Conservation (phyloP, 345 rosid genomes). For the Erodium maritimum region DNA sequence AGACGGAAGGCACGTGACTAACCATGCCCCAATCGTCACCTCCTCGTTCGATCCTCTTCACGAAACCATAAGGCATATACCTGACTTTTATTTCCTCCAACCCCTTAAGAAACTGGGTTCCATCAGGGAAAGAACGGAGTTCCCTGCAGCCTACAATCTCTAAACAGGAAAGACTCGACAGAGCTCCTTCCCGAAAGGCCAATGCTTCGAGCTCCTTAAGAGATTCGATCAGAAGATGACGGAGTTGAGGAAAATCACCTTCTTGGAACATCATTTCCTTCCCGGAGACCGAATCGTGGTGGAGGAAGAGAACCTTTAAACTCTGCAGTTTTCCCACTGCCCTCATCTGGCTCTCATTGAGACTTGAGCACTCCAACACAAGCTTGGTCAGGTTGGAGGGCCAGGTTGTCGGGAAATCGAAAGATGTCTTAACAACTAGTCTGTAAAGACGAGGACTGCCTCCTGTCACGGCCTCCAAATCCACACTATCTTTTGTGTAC, state of each 20-base stretch:
- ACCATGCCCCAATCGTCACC: too few species aligned
- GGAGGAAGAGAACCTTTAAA: too few species aligned
- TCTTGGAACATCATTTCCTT: conserved; percentile 18
- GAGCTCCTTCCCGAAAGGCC: conserved; percentile 26
- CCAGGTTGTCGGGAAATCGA: conserved; percentile 20
- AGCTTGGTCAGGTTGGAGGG: conserved; percentile 24
- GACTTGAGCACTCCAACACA: conserved; percentile 16
- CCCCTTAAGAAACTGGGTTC: not conserved
- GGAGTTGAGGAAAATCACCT: conserved; percentile 23
- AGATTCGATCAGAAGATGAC: too few species aligned
- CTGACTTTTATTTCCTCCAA: too few species aligned
- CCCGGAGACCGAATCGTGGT: conserved; percentile 15
- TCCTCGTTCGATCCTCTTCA: too few species aligned
- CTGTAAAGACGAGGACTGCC: not conserved
- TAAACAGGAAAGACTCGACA: conserved; percentile 21
- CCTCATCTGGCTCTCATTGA: conserved; percentile 29
- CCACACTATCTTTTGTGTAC: too few species aligned
- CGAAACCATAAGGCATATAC: too few species aligned
- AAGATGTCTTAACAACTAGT: not conserved
- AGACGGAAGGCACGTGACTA: too few species aligned
- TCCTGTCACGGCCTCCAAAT: too few species aligned
- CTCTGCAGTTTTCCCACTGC: conserved; percentile 31
- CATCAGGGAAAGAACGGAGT: conserved; percentile 13
- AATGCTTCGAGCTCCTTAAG: conserved; percentile 14
- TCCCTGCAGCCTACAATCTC: conserved; percentile 12